Percentiles rank a stretch among this genome's conserved stretches.
phyloP scores from a whole-genome alignment of 2,329 filamentous ascomycete species.

The Lasiodiplodia theobromae region DNA sequence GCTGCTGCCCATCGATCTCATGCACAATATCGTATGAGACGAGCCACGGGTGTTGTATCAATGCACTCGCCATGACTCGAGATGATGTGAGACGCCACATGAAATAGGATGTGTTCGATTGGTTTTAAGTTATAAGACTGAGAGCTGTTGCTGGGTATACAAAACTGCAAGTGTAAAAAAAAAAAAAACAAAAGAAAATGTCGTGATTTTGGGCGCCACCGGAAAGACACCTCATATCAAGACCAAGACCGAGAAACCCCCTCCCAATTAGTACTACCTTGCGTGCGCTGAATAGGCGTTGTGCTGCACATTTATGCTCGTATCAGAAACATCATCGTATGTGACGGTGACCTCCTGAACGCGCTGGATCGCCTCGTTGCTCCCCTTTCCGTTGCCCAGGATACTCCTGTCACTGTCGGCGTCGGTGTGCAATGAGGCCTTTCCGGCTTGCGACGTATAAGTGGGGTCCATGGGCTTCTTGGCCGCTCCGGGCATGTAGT shows the following conservation, averaged over 20 bases:
- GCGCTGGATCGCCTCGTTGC: constrained; percentile 27
- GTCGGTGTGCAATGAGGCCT: constrained; percentile 10
- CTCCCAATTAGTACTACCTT: neutral
- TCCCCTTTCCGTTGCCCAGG: constrained; percentile 22
- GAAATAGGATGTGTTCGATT: neutral
- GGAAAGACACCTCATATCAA: neutral
- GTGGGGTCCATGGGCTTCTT: neutral
- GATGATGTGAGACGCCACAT: neutral
- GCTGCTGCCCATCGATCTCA: too few relatives aligned
- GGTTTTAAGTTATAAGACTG: neutral
- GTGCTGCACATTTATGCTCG: neutral
- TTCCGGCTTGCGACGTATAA: neutral
- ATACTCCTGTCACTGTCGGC: constrained; percentile 33
- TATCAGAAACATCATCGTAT: constrained; percentile 21
- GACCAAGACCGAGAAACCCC: neutral
- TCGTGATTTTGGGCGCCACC: neutral
- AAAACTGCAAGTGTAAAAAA: neutral
- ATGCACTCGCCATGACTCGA: neutral
- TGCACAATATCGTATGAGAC: too few relatives aligned
- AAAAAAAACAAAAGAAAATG: neutral
- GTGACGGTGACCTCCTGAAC: constrained; percentile 29
- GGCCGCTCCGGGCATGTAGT: constrained; percentile 25
- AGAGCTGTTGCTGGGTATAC: neutral
- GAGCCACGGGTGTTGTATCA: too few relatives aligned
- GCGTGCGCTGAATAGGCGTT: neutral